Conservation (phyloP, 23 red algal genomes). For the Agarophyton chilense region DNA sequence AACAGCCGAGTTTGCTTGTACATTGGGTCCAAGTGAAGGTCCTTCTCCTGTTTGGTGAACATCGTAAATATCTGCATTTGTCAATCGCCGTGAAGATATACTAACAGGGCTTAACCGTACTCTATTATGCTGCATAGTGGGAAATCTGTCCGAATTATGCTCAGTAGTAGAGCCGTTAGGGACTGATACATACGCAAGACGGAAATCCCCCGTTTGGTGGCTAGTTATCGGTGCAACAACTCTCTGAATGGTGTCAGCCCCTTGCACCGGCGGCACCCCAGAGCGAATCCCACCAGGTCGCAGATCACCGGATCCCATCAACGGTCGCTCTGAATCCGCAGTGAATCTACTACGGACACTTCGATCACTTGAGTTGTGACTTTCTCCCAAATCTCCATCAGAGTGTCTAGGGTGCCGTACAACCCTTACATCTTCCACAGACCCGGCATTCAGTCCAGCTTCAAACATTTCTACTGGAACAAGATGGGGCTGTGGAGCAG, state of each 20-base stretch:
- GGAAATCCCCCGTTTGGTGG: conserved; percentile 1
- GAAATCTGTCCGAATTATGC: neutral
- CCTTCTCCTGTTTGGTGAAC: neutral
- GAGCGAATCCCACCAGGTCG: neutral
- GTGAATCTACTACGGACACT: neutral
- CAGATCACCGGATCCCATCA: neutral
- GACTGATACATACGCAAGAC: neutral
- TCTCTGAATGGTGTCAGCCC: neutral
- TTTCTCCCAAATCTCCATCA: neutral
- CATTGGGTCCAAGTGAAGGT: neutral
- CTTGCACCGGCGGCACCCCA: neutral
- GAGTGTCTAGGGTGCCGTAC: neutral
- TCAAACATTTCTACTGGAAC: conserved; percentile 17
- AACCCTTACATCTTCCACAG: neutral
- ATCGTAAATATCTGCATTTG: neutral
- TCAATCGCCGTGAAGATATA: neutral
- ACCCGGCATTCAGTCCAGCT: neutral
- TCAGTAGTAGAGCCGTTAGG: conserved; percentile 19
- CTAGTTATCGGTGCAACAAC: neutral
- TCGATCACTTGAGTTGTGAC: neutral
- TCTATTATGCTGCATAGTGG: conserved; percentile 12
- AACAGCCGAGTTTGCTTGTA: conserved; percentile 27
- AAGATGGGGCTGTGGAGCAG: conserved; percentile 16
- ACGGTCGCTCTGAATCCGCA: neutral
- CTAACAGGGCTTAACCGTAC: neutral